Evolutionary conservation across 73 alveolate genomes (phyloP).

Genomic region (Paramecium sonneborni): DNA sequence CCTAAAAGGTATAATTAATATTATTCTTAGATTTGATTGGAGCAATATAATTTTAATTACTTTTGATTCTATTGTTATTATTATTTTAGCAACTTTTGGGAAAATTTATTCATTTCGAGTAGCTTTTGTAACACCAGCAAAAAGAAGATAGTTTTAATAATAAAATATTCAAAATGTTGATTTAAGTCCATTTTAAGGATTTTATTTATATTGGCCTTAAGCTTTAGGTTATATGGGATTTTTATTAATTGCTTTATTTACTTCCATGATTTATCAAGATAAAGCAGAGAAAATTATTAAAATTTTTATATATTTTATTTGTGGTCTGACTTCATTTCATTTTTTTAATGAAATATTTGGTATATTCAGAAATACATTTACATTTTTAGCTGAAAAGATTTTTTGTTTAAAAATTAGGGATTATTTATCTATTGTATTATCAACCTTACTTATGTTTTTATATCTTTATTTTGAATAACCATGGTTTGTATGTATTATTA

Average conservation of each 20-base stretch:
- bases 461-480: slow-evolving; percentile 1
- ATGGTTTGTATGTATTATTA: slow-evolving; percentile 16
- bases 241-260: neutral
- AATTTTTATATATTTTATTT: neutral
- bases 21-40: slow-evolving; percentile 21
- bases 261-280: neutral
- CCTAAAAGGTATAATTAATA: slow-evolving; percentile 2
- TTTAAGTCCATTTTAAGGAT: slow-evolving; percentile 18
- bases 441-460: neutral
- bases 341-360: slow-evolving; percentile 13
- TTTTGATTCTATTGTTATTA: neutral
- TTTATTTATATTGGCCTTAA: slow-evolving; percentile 2
- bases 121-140: neutral
- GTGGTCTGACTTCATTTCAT: neutral
- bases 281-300: neutral
- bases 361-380: neutral
- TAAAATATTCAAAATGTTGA: neutral
- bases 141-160: neutral
- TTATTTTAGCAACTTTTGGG: slow-evolving; percentile 4
- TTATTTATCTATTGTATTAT: neutral
- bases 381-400: neutral
- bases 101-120: slow-evolving; percentile 12
- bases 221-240: neutral
- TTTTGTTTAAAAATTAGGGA: neutral
- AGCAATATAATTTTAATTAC: slow-evolving; percentile 10